phyloP scores from a whole-genome alignment of 108 stramenopile species.

The Skeletonema menzelii region DNA sequence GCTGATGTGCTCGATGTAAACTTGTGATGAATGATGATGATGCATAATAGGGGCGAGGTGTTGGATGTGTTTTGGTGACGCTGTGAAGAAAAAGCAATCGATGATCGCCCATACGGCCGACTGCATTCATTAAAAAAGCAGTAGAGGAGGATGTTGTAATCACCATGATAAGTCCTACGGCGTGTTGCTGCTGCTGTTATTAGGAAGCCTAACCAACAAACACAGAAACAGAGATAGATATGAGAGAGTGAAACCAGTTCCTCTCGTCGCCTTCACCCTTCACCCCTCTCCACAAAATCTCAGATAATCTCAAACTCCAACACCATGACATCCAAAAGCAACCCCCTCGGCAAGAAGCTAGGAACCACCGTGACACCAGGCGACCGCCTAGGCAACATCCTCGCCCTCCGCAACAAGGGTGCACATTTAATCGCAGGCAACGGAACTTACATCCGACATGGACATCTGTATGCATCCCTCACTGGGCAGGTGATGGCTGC shows the following conservation, averaged over 20 bases:
- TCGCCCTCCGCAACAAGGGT: constrained; percentile 13
- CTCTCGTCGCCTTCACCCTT: background rate
- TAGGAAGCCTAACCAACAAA: no score
- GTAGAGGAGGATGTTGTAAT: no score
- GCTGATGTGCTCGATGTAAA: background rate
- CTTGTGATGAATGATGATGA: background rate
- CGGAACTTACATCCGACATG: constrained; percentile 68
- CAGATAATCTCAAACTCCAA: no score
- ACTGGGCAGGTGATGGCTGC: constrained; percentile 49
- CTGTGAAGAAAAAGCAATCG: background rate
- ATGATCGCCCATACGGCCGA: background rate
- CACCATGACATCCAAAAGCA: constrained; percentile 15
- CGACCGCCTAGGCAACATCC: constrained; percentile 65
- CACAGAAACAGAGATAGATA: no score
- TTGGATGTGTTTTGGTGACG: background rate
- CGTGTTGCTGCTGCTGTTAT: background rate
- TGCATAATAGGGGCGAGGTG: background rate
- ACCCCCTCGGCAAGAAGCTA: constrained; percentile 53
- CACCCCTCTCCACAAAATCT: no score
- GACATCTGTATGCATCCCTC: constrained; percentile 61
- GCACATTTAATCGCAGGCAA: constrained; percentile 38
- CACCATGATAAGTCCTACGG: background rate
- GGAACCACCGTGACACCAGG: constrained; percentile 72
- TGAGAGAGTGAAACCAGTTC: background rate
- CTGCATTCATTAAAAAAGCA: background rate